phyloP scores from a whole-genome alignment of 1,284 basidiomycete species.

The Rhodotorula sp. region DNA sequence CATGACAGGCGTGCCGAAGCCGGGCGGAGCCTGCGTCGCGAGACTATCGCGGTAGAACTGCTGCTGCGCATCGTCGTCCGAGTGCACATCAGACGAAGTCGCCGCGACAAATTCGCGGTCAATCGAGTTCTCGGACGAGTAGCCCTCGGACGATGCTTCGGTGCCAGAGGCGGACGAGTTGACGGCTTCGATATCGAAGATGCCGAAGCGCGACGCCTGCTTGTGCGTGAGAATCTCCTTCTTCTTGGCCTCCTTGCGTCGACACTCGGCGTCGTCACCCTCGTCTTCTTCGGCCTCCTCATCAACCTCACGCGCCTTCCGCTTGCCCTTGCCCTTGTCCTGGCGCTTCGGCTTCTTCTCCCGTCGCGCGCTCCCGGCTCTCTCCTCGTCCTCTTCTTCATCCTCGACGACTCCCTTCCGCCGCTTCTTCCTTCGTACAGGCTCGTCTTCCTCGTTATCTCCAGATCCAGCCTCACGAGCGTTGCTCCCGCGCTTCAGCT shows the following conservation, averaged over 20 bases:
- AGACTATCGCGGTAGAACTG: conserved; percentile 49
- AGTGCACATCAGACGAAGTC: conserved; percentile 31
- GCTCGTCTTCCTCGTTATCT: too few species aligned
- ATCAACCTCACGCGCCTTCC: neutral
- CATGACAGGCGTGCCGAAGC: conserved; percentile 11
- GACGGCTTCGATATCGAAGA: conserved; percentile 42
- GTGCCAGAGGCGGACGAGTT: conserved; percentile 37
- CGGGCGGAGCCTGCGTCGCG: conserved; percentile 45
- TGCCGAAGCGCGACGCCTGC: conserved; percentile 18
- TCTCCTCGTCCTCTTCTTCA: neutral
- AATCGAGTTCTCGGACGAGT: conserved; percentile 49
- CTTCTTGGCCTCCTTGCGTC: conserved; percentile 4
- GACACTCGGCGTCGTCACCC: too few species aligned
- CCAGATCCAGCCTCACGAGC: too few species aligned
- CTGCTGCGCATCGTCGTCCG: conserved; percentile 46
- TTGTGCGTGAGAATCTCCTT: conserved; percentile 32
- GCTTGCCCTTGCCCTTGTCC: too few species aligned
- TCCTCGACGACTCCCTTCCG: too few species aligned
- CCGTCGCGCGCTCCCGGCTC: too few species aligned
- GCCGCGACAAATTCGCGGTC: conserved; percentile 48
- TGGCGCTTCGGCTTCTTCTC: too few species aligned
- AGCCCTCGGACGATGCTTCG: conserved; percentile 44
- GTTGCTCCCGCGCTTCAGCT: too few species aligned
- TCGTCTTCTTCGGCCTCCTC: neutral
- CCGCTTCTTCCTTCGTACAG: too few species aligned